Evolutionary conservation across 2,329 filamentous ascomycete species (phyloP), one percentile per base, ranked within the genome.

Genomic region (Nigrospora osmanthi): DNA sequence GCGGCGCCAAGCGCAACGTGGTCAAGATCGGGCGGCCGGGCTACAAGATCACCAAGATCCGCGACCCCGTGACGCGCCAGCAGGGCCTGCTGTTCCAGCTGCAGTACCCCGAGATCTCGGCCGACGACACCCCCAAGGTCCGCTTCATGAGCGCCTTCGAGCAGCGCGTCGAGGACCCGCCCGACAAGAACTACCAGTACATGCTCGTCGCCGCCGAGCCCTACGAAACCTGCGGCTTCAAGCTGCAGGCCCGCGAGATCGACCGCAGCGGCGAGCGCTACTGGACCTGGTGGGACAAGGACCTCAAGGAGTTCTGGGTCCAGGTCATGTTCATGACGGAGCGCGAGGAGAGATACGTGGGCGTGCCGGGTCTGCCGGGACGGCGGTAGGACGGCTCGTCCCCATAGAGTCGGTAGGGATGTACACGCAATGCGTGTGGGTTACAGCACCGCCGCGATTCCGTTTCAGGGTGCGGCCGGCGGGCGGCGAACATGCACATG

Each of bases 321-420:
- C 93, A 97, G 73, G 78, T 98, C 53, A 87, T 97, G 74, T 98
- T 97, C 70, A 93, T 96, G 79, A 97, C 93, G 35, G 93, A 98
- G 73, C 81, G 93, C 52, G 93, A 97, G 69, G 91, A 96, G 75
- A 76, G 89, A 49, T 97, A 83, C 52, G 81, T 80, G 41, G 78
- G 79, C 15, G 80, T 81, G 44, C 80, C 80, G 1, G 80, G 80
- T 12, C 58, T 83, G 55, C 73, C 73, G 23, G 70, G 70, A 2
- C 61, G 73, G 57, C 62, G 67, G 55, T 76, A 40, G 15, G 15
- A 31, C 7, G 9, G 23, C 23, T 10, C 23, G 23, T 28, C 4
- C 5, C 23, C 23, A 23, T 10, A 28, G 5, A 28, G 23, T 28
- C 23, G 6, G 23, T 6, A 28, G 23, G n/a, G 23, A 28, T 28